Percentiles rank a stretch among this genome's conserved stretches.
These are phyloP conservation scores for Lecanicillium sp. DNA, from an alignment of 2,329 filamentous ascomycete species.

Conservation along the genomic window DNA sequence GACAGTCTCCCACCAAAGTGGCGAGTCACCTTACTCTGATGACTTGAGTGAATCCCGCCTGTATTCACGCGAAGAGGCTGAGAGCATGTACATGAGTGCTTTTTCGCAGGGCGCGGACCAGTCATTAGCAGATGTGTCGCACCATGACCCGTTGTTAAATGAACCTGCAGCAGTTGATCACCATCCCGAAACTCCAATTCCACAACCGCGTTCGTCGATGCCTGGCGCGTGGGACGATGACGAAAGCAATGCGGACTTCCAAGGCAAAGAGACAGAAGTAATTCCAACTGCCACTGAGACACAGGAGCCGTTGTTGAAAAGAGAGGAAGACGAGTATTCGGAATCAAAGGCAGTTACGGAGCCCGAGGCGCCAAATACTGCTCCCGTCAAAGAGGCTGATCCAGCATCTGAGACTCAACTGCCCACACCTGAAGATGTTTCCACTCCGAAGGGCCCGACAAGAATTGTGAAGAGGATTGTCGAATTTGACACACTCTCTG, in stretches of 20 bases:
- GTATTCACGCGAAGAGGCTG: conserved; percentile 71
- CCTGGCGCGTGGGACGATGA: conserved; percentile 45
- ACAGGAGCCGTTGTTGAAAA: conserved; percentile 9
- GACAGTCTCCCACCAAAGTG: background rate
- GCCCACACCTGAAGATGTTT: conserved; percentile 27
- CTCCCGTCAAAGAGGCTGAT: conserved; percentile 9
- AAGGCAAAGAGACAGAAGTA: conserved; percentile 1
- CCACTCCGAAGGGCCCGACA: conserved; percentile 44
- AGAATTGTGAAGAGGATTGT: conserved; percentile 49
- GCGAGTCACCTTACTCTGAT: conserved; percentile 18
- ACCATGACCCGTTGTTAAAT: conserved; percentile 6
- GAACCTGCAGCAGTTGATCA: background rate
- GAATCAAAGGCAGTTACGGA: conserved; percentile 5
- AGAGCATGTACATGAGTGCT: conserved; percentile 81
- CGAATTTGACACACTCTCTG: conserved; percentile 39
- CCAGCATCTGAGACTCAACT: too few species aligned
- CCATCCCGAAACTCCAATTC: conserved; percentile 2
- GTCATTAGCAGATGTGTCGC: background rate
- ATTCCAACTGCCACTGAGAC: too few species aligned
- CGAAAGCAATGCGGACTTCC: conserved; percentile 6
- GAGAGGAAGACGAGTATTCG: conserved; percentile 5
- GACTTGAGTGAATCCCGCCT: conserved; percentile 58
- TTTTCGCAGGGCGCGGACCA: conserved; percentile 40
- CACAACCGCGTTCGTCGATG: conserved; percentile 24
- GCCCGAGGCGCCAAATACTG: background rate